phyloP scores from a whole-genome alignment of 495 filamentous ascomycete species.

The Haplographium delicatum region DNA sequence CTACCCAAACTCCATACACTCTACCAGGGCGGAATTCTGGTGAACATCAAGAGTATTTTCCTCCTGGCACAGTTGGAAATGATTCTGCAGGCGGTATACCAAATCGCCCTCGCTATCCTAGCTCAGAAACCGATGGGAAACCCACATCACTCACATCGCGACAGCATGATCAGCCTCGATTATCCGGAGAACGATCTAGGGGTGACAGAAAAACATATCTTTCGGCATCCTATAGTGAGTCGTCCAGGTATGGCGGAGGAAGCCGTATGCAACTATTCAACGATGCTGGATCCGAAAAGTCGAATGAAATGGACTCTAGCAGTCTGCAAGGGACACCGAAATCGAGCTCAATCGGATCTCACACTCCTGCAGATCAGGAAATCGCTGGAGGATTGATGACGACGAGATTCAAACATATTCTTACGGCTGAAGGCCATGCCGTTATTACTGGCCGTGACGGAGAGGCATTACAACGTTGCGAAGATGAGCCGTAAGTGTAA shows the following conservation, averaged over 20 bases:
- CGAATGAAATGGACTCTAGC: slow-evolving; percentile 2
- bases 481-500: slow-evolving; percentile 66
- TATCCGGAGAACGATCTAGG: neutral
- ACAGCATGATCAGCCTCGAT: neutral
- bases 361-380: slow-evolving; percentile 6
- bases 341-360: neutral
- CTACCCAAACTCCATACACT: slow-evolving; percentile 39
- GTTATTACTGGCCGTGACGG: slow-evolving; percentile 77
- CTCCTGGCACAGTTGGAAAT: slow-evolving; percentile 16
- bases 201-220: slow-evolving; percentile 3
- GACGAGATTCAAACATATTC: slow-evolving; percentile 70
- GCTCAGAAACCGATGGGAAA: slow-evolving; percentile 17
- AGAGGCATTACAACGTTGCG: slow-evolving; percentile 66
- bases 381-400: slow-evolving; percentile 41
- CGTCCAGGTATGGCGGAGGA: slow-evolving; percentile 12
- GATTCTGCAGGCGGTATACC: slow-evolving; percentile 11
- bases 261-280: slow-evolving; percentile 27
- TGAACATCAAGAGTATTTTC: slow-evolving; percentile 24
- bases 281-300: slow-evolving; percentile 32
- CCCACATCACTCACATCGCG: slow-evolving; percentile 4
- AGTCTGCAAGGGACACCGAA: neutral
- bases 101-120: neutral
- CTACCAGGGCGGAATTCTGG: slow-evolving; percentile 17
- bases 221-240: neutral
- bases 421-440: slow-evolving; percentile 76